A percentile compares a stretch with the other conserved stretches of the same genome.
These are phyloP conservation scores for Chrysopogon serrulatus DNA, from an alignment of 176 grass and related monocot species.

Conservation along the genomic window DNA sequence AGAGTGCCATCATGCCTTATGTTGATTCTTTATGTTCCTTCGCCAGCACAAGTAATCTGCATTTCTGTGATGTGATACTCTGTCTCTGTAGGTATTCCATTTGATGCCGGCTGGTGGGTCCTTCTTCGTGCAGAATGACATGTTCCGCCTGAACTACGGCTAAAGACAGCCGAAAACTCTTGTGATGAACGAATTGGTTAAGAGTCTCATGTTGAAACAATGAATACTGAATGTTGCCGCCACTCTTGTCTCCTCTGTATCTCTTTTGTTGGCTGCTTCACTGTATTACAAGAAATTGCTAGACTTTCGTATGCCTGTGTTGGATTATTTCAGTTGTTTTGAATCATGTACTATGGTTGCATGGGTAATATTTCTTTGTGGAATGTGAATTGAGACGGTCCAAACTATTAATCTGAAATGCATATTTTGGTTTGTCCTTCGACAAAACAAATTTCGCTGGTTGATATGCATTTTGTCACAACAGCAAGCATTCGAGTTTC, in stretches of 20 bases:
- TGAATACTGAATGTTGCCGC: conserved; percentile 5
- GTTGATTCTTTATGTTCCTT: not conserved
- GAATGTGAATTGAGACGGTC: conserved; percentile 23
- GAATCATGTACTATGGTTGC: not conserved
- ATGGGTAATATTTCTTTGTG: conserved; percentile 16
- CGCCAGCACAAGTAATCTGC: not conserved
- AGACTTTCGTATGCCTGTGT: conserved; percentile 26
- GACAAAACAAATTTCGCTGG: not conserved
- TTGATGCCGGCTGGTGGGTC: conserved; percentile 35
- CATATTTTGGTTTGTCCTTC: not conserved
- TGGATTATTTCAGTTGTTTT: conserved; percentile 12
- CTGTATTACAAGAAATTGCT: conserved; percentile 31
- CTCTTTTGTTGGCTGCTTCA: not conserved
- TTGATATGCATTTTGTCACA: not conserved
- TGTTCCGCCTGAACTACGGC: conserved; percentile 72
- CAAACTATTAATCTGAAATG: not conserved
- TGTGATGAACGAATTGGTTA: not conserved
- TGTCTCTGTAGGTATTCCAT: conserved; percentile 53
- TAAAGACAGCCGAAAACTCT: not conserved
- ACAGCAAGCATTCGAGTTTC: not conserved
- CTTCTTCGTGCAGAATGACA: conserved; percentile 71
- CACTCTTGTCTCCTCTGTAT: not conserved
- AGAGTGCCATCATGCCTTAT: not conserved
- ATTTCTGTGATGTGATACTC: not conserved
- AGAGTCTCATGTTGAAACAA: conserved; percentile 7